phyloP scores from a whole-genome alignment of 2,329 filamentous ascomycete genomes.

The Ophiosphaerella herpotricha region DNA sequence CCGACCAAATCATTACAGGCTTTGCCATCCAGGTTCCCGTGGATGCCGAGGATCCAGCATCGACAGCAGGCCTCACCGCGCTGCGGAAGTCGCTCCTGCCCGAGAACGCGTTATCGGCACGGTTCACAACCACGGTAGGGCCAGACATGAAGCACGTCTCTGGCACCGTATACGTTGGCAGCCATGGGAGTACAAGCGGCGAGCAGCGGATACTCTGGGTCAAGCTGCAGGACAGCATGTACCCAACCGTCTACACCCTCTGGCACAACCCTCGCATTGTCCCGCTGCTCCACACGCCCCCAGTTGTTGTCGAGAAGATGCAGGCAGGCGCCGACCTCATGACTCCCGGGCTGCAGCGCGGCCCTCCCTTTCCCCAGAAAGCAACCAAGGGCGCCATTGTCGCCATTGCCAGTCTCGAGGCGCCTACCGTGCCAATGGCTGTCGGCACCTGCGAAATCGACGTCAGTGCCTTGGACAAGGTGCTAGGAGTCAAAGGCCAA shows the following conservation, averaged over 20 bases:
- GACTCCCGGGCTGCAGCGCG: conserved; percentile 68
- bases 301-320: conserved; percentile 65
- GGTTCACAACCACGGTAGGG: conserved; percentile 68
- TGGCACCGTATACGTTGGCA: conserved; percentile 68
- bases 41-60: conserved; percentile 43
- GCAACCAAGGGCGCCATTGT: conserved; percentile 66
- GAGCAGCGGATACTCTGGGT: conserved; percentile 69
- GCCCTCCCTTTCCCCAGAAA: conserved; percentile 64
- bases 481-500: conserved; percentile 66
- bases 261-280: conserved; percentile 67
- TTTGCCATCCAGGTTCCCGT: conserved; percentile 58
- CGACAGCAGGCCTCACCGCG: conserved; percentile 53
- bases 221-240: conserved; percentile 62
- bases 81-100: conserved; percentile 65
- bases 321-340: conserved; percentile 69
- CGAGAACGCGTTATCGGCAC: conserved; percentile 65
- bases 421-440: conserved; percentile 64
- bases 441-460: conserved; percentile 70
- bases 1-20: conserved; percentile 68
- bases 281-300: conserved; percentile 67
- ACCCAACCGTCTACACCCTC: conserved; percentile 66
- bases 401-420: conserved; percentile 64
- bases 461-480: conserved; percentile 58
- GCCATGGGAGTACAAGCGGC: conserved; percentile 55
- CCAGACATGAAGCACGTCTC: conserved; percentile 65